These are phyloP conservation scores for Rosa hybrid DNA, from an alignment of 331 rosid species.

Conservation along the genomic window DNA sequence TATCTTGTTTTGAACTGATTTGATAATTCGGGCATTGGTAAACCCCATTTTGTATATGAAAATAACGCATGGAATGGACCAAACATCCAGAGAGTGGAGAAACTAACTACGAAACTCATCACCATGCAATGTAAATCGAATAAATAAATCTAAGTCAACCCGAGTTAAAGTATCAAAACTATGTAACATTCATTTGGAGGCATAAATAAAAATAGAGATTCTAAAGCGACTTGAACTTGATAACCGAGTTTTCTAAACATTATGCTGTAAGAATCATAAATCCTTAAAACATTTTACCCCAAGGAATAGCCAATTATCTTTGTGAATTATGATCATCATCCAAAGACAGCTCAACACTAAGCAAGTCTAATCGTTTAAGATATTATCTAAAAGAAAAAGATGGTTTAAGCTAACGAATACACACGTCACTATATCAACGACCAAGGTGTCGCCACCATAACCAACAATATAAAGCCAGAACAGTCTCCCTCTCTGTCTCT, in stretches of 20 bases:
- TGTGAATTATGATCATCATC: not conserved
- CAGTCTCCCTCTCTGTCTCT: not conserved
- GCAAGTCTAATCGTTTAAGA: not conserved
- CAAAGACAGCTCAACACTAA: constrained; percentile 18
- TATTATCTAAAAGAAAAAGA: not conserved
- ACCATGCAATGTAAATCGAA: not conserved
- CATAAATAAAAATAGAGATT: too few species aligned
- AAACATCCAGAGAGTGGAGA: too few species aligned
- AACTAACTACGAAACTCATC: not conserved
- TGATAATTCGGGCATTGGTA: not conserved
- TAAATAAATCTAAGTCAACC: too few species aligned
- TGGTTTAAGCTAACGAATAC: not conserved
- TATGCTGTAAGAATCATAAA: not conserved
- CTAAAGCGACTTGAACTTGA: not conserved
- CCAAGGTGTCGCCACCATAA: constrained; percentile 19
- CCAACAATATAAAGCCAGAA: constrained; percentile 11
- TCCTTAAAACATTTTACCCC: not conserved
- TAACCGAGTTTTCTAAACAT: too few species aligned
- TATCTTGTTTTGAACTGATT: not conserved
- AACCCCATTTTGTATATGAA: not conserved
- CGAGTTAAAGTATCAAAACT: too few species aligned
- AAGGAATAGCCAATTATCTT: too few species aligned
- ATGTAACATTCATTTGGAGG: not conserved
- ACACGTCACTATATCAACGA: constrained; percentile 23
- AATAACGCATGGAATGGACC: too few species aligned